phyloP scores from a whole-genome alignment of 1,139 yeast species.

The Hyphopichia buzzinii region DNA sequence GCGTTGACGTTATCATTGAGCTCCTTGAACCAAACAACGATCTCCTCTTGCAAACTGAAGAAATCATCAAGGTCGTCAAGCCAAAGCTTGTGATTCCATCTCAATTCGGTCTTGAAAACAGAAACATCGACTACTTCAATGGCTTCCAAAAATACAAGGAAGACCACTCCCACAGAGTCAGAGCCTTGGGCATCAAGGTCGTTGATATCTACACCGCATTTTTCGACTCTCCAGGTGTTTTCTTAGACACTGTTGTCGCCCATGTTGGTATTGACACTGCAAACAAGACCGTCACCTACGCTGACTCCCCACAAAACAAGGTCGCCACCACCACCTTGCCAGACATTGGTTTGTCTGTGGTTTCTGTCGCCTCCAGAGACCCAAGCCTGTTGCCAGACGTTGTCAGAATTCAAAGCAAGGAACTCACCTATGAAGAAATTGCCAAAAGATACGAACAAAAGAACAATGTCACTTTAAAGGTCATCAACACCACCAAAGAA shows the following conservation, averaged over 20 bases:
- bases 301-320: constrained; percentile 40
- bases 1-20: constrained; percentile 52
- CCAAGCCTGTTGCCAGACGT: constrained; percentile 42
- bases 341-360: constrained; percentile 52
- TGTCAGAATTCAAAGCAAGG: constrained; percentile 45
- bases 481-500: constrained; percentile 22
- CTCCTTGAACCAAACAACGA: constrained; percentile 30
- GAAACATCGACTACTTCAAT: constrained; percentile 21
- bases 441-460: constrained; percentile 39
- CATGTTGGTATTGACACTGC: constrained; percentile 38
- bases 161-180: constrained; percentile 37
- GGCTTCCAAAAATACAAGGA: constrained; percentile 38
- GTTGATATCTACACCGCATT: constrained; percentile 46
- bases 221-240: constrained; percentile 43
- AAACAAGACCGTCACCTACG: constrained; percentile 32
- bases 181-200: constrained; percentile 48
- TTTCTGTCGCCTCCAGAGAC: constrained; percentile 36
- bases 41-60: constrained; percentile 23
- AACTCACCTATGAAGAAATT: constrained; percentile 35
- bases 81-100: constrained; percentile 61
- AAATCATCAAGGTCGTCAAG: constrained; percentile 36
- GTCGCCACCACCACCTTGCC: constrained; percentile 30
- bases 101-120: constrained; percentile 54
- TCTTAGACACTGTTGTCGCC: constrained; percentile 32
- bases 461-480: constrained; percentile 35